Base-by-base conservation (phyloP, 2,329 filamentous ascomycete genomes). In the Aspergillus sp. region DNA sequence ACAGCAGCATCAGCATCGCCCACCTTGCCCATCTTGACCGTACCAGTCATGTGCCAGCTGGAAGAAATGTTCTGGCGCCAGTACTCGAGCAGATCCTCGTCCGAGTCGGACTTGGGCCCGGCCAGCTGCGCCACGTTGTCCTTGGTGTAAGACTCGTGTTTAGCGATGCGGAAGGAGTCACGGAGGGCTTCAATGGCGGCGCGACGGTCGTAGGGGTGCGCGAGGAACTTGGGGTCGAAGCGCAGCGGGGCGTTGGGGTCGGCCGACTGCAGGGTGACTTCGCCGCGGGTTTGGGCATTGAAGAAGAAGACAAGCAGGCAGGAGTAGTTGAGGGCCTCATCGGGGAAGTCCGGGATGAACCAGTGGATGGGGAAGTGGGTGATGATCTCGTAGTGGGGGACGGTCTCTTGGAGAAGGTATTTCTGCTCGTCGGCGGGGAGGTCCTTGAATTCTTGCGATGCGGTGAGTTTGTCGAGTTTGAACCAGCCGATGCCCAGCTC, bases 301-400 rank as follows among this genome's bases (percentile, higher is more conserved):
- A 76, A 75, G 12, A 74, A 49, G 49, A 78, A 77, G 1, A 74
- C 66, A 0, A 71, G 47, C 3, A 77, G 47, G 28, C 64, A 69
- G 1, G 66, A 59, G 52, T 75, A 75, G 62, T 67, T 68, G 13
- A 36, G 34, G 9, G 70, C 62, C 31, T 63, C 57, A 3, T 53
- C 27, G 26, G 55, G 56, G 33, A 73, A 66, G 1, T 61, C 55
- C 0, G 74, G 74, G 0, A 70, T 41, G 32, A 64, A 56, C 34
- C 52, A 69, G 48, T 75, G 73, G 6, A 71, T 50, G 0, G 70
- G 69, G 45, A 73, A 66, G 45, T 76, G 72, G 2, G 67, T 72
- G 7, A 74, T 43, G n/a, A 83, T 58, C 51, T 85, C 81, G 49
- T 72, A 82, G 37, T 77, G 71, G 0, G 82, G 81, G 2, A 83